Evolutionary conservation across 257 asterid species (phyloP), one percentile per base, ranked within the genome.

Genomic region (Ballota nigra): DNA sequence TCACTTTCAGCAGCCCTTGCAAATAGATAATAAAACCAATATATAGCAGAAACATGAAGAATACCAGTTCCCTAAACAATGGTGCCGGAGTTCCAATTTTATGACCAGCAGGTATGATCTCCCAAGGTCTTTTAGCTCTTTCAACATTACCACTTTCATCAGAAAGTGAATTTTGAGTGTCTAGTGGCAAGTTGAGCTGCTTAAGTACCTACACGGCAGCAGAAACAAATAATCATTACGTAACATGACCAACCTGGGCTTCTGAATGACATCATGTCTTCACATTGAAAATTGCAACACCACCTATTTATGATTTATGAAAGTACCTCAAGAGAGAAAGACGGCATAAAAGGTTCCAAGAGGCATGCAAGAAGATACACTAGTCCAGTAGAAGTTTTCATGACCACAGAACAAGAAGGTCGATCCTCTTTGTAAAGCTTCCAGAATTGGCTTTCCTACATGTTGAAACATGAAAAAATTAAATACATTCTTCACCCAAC

Each of bases 331-430:
- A 69, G 63, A 29, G 98, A 80, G 77, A 94, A 88, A 10, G 99
- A 91, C 8, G 99, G 99, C 89, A 94, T 94, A 82, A 85, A 94
- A 62, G 99, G 99, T 75, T 91, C 97, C 71, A 94, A 78, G 75
- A 94, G 91, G 72, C 93, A 86, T 55, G 97, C 97, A 58, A 94
- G 95, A 72, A 94, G 92, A 81, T 89, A 86, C n/a, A 94, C 99
- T 64, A 94, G 70, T 73, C 99, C 99, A 12, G 84, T 81, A 49
- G 99, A 77, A 75, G 99, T 89, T 85, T 80, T 89, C 97, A 91
- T 89, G 55, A 91, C 99, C 70, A 91, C 75, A 15, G 90, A 78
- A 81, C 99, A 91, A 22, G 88, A 71, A 65, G 84, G 41, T 22
- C 22, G 83, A 69, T 91, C 96, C 85, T 94, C 97, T 78, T 88